Base-by-base conservation (phyloP, 1,139 yeast genomes). In the Pichia sp. region DNA sequence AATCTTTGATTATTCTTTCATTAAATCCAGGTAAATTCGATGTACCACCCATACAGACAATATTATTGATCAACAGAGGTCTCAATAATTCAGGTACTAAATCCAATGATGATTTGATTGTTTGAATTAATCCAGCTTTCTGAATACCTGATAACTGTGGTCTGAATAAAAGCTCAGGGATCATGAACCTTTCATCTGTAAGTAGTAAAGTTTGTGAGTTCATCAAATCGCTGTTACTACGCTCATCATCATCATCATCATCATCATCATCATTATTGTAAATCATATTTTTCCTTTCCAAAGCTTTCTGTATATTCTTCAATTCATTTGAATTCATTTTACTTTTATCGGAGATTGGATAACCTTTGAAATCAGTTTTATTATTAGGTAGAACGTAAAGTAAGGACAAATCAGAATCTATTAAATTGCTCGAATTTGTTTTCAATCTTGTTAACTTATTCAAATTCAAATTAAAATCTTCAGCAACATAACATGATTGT, bases 381-480 rank as follows among this genome's bases (percentile, higher is more conserved):
- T 82, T 84, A 59, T 88, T 95, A 0, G 98, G 98, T 38, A 89
- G 66, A 1, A 85, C 80, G 55, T 86, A 89, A 48, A 81, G 86
- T 44, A 83, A 68, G 5, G 69, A 58, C 34, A 43, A 34, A 24
- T 51, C 47, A 4, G 49, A 46, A 23, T 45, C 42, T 5, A 42
- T 35, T 10, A 45, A 30, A 7, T 37, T 25, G 11, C 38, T 30
- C 9, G 50, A 47, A 21, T 40, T 37, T 25, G 49, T 52, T 17
- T 55, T 47, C 15, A 56, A 38, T 24, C 48, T 45, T 22, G 67
- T 64, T 40, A 67, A 59, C 28, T 59, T 57, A 36, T 69, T 66
- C 43, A 89, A 64, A 20, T 83, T 77, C 15, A 64, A 63, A 31
- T 70, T 71, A 55, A 82, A 91, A 50, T 89, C 78, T 12, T 56